Evolutionary conservation across 129 eudicot species (phyloP).

Genomic region (Cynara cardunculus): DNA sequence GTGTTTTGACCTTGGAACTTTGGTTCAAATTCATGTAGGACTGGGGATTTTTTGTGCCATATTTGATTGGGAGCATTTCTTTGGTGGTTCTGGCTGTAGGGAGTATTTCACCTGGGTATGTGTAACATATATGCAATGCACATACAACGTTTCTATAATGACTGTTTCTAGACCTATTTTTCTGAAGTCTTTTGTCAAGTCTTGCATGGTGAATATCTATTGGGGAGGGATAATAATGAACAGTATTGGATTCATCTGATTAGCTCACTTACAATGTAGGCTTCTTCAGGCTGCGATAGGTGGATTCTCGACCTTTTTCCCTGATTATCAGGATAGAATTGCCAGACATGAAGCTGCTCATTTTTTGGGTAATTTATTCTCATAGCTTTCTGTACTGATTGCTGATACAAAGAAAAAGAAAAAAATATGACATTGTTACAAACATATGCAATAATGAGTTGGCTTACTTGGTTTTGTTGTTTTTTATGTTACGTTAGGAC

Average conservation of each 20-base stretch:
- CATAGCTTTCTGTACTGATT: conserved; percentile 1
- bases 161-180: not conserved
- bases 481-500: not conserved
- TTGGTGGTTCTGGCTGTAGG: conserved; percentile 92
- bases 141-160: not conserved
- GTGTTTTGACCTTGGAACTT: conserved; percentile 1
- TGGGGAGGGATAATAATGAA: not conserved
- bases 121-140: not conserved
- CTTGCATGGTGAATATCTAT: conserved; percentile 1
- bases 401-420: not conserved
- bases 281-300: conserved; percentile 98
- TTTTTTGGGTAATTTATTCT: conserved; percentile 59
- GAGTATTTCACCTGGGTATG: conserved; percentile 97
- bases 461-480: not conserved
- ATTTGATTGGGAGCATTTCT: conserved; percentile 91
- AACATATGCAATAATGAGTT: not conserved
- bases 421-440: not conserved
- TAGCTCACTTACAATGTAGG: conserved; percentile 39
- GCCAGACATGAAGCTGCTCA: conserved; percentile 99
- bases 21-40: conserved; percentile 46
- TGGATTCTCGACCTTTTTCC: conserved; percentile 73
- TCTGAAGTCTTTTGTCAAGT: not conserved
- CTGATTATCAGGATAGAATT: conserved; percentile 93
- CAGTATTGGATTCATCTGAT: conserved; percentile 12
- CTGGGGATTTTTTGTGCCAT: conserved; percentile 99